A percentile compares a stretch with the other conserved stretches of the same genome.
Evolutionary conservation across 768 basidiomycete genomes (phyloP).

Genomic region (Suillus hirtellus): DNA sequence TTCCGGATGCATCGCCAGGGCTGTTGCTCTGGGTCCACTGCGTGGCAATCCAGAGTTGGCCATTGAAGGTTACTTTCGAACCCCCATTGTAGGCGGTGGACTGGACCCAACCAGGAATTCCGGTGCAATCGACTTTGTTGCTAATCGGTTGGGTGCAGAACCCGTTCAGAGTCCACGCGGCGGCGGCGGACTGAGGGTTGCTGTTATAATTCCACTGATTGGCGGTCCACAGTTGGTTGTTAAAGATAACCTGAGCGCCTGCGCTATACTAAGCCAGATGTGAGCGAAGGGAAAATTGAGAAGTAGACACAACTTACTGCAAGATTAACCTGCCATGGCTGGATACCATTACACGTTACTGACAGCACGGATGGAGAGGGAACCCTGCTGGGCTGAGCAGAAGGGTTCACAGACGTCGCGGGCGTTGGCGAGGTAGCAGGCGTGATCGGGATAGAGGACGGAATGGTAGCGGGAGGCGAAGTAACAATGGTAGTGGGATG

Average conservation of each 20-base stretch:
- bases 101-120: constrained; percentile 22
- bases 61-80: constrained; percentile 17
- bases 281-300: neutral
- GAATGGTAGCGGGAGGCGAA: too few species aligned
- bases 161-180: constrained; percentile 18
- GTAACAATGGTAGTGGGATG: too few species aligned
- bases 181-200: constrained; percentile 15
- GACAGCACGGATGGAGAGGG: neutral
- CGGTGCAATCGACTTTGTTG: constrained; percentile 25
- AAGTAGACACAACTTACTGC: constrained; percentile 17
- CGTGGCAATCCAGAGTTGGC: constrained; percentile 23
- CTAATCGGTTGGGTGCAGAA: constrained; percentile 22
- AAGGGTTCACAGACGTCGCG: neutral
- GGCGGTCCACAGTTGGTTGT: constrained; percentile 23
- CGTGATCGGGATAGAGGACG: neutral
- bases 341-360: neutral
- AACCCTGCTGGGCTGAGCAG: neutral
- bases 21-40: constrained; percentile 24
- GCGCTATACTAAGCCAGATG: constrained; percentile 21
- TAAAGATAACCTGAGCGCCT: constrained; percentile 25
- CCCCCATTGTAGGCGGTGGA: constrained; percentile 21
- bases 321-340: constrained; percentile 25
- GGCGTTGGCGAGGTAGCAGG: neutral
- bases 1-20: constrained; percentile 29
- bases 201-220: constrained; percentile 30